Evolutionary conservation across 495 filamentous ascomycete genomes (phyloP).

Genomic region (Hamigera avellanea): DNA sequence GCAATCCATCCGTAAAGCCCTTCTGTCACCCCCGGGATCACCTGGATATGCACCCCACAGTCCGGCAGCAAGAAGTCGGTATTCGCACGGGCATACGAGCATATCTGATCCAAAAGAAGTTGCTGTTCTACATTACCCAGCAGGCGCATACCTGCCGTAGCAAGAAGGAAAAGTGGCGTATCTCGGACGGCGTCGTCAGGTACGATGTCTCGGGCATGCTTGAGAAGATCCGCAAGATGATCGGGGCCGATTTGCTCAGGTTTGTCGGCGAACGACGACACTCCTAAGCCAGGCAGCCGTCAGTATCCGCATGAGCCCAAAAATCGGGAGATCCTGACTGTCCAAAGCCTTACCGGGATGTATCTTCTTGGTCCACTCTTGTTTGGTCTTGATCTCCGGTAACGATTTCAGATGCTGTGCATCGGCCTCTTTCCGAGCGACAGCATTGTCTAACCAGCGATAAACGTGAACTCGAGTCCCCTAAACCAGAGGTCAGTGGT

Average conservation of each 20-base stretch:
- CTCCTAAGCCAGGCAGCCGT: too few species aligned
- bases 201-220: constrained; percentile 77
- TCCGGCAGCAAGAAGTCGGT: constrained; percentile 82
- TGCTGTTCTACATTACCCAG: constrained; percentile 62
- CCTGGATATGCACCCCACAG: constrained; percentile 82
- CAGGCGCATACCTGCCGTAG: constrained; percentile 93
- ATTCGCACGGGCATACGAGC: constrained; percentile 66
- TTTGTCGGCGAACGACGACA: constrained; percentile 77
- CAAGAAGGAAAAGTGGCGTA: constrained; percentile 89
- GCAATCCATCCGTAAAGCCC: constrained; percentile 98
- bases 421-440: constrained; percentile 50
- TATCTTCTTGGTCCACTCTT: constrained; percentile 88
- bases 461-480: constrained; percentile 93
- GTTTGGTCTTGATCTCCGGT: constrained; percentile 70
- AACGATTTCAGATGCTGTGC: constrained; percentile 52
- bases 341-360: constrained; percentile 53
- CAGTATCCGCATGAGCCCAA: too few species aligned
- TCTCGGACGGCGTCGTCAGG: constrained; percentile 65
- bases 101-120: constrained; percentile 64
- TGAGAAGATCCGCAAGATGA: constrained; percentile 65
- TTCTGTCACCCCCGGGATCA: constrained; percentile 95
- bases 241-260: constrained; percentile 68
- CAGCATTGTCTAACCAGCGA: constrained; percentile 68
- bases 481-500: constrained; percentile 20
- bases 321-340: too few species aligned